Percentiles rank a stretch among this genome's conserved stretches.
phyloP scores from a whole-genome alignment of 2,329 filamentous ascomycete species.

The Furcasterigmium furcatum region DNA sequence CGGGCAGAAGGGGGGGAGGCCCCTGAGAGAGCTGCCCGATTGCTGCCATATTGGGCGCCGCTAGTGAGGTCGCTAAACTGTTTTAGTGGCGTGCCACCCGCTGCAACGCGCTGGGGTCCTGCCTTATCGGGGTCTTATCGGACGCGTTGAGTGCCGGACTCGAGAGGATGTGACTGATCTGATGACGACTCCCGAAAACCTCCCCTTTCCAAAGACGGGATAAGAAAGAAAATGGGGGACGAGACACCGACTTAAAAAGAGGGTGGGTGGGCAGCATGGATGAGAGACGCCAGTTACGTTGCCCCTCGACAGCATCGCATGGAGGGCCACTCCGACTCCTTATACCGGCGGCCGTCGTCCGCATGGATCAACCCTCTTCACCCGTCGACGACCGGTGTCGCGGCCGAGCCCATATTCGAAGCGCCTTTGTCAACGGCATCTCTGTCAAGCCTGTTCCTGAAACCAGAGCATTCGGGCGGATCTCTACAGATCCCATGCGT shows the following conservation, averaged over 20 bases:
- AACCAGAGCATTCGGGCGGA: background rate
- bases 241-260: background rate
- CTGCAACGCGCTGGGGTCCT: constrained; percentile 12
- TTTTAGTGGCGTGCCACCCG: constrained; percentile 7
- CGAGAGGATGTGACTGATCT: too few species aligned
- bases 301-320: too few species aligned
- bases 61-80: constrained; percentile 11
- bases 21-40: constrained; percentile 9
- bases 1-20: constrained; percentile 20
- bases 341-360: background rate
- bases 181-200: too few species aligned
- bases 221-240: background rate
- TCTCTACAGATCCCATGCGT: background rate
- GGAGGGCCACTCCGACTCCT: background rate
- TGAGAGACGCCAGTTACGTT: too few species aligned
- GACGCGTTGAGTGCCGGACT: background rate
- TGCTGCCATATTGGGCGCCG: constrained; percentile 11
- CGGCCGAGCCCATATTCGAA: background rate
- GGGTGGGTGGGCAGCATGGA: too few species aligned
- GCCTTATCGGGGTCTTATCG: constrained; percentile 4
- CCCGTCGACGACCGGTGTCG: constrained; percentile 1
- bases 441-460: background rate
- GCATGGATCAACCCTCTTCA: background rate
- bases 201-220: too few species aligned
- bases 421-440: background rate